A percentile compares a stretch with the other conserved stretches of the same genome.
These are phyloP conservation scores for Wallacemonas sp. DNA, from an alignment of 208 protist species.

Conservation along the genomic window DNA sequence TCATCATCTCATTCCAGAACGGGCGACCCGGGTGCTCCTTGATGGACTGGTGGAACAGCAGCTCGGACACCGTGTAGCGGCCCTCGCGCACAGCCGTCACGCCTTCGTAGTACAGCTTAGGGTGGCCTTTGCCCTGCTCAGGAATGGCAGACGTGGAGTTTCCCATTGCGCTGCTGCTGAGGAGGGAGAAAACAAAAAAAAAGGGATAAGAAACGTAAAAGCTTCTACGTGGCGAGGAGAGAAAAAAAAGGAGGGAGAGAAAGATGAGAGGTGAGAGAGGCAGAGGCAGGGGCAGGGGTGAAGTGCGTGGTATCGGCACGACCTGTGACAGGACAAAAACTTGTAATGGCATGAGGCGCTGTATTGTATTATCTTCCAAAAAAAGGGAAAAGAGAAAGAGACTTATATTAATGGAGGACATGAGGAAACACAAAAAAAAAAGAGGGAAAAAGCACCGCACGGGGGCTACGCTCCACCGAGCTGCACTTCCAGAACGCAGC, in stretches of 20 bases:
- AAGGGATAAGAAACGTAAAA: neutral
- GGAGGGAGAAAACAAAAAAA: slow-evolving; percentile 1
- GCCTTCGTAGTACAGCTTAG: slow-evolving; percentile 35
- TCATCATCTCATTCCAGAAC: slow-evolving; percentile 31
- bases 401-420: too few species aligned
- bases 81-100: slow-evolving; percentile 32
- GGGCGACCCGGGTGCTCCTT: slow-evolving; percentile 33
- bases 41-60: slow-evolving; percentile 49
- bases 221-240: too few species aligned
- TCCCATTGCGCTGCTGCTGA: slow-evolving; percentile 12
- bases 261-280: slow-evolving; percentile 1
- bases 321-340: too few species aligned
- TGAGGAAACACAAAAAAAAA: neutral
- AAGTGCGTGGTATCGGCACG: too few species aligned
- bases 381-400: too few species aligned
- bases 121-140: slow-evolving; percentile 26
- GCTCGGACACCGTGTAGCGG: slow-evolving; percentile 49
- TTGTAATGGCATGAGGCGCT: too few species aligned
- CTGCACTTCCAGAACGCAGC: slow-evolving; percentile 26
- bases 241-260: slow-evolving; percentile 2
- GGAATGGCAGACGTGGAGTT: slow-evolving; percentile 9
- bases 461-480: neutral
- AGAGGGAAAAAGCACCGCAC: neutral
- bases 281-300: neutral
- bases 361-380: too few species aligned